These are phyloP conservation scores for Spirogloea muscicola DNA, from an alignment of 139 green algal species.

Conservation along the genomic window DNA sequence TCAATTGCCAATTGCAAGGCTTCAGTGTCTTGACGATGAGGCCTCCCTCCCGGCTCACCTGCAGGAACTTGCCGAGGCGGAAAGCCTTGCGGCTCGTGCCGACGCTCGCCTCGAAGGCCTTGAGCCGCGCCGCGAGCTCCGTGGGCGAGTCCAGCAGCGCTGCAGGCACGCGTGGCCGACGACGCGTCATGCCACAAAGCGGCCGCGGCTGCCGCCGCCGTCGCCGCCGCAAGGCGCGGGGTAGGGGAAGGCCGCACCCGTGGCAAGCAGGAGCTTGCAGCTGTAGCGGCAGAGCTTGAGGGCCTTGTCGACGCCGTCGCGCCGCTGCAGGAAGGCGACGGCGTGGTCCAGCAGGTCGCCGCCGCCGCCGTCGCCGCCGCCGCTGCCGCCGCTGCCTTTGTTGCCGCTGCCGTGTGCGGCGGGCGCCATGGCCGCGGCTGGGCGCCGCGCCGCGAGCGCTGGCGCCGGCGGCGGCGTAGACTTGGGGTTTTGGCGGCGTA, in stretches of 20 bases:
- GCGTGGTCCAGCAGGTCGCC: too few species aligned
- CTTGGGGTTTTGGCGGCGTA: neutral
- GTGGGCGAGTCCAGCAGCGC: neutral
- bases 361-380: too few species aligned
- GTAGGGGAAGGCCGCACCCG: neutral
- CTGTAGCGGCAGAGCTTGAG: neutral
- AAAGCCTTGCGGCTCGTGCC: conserved; percentile 29
- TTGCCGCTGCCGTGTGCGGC: neutral
- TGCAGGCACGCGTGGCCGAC: neutral
- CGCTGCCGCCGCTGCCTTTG: neutral
- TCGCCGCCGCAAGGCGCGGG: neutral
- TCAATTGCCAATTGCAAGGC: too few species aligned
- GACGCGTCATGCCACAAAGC: neutral
- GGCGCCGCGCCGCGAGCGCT: neutral
- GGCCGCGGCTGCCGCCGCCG: neutral
- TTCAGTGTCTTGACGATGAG: too few species aligned
- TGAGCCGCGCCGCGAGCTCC: conserved; percentile 4
- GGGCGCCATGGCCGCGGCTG: neutral
- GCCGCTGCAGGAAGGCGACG: too few species aligned
- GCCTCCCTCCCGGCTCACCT: too few species aligned
- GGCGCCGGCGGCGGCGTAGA: neutral
- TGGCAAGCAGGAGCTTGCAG: neutral
- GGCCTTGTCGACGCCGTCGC: neutral
- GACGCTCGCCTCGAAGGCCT: conserved; percentile 33
- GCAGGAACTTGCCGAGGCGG: conserved; percentile 31